Conservation (phyloP, 192 early-diverging fungal species). For the Kappamyces sp. region DNA sequence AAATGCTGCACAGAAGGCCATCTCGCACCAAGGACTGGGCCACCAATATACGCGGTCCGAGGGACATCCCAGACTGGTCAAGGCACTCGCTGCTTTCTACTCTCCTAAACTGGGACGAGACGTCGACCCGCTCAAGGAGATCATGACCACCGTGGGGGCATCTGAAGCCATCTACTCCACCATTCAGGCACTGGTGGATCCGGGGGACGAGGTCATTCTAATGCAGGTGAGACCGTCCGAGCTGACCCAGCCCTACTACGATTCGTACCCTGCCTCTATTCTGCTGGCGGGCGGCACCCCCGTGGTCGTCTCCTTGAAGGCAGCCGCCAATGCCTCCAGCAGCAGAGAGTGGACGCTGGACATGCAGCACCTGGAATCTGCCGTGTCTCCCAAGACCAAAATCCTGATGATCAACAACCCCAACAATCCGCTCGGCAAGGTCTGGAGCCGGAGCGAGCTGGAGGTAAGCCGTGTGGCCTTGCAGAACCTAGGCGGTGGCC, state of each 20-base stretch:
- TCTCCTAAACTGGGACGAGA: slow-evolving; percentile 56
- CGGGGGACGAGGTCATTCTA: slow-evolving; percentile 79
- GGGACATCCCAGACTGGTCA: slow-evolving; percentile 36
- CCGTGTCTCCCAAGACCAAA: slow-evolving; percentile 70
- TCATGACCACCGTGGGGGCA: slow-evolving; percentile 78
- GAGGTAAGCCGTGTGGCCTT: slow-evolving; percentile 75
- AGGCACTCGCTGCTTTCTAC: slow-evolving; percentile 75
- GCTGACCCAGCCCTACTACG: slow-evolving; percentile 79
- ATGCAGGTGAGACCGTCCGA: slow-evolving; percentile 36
- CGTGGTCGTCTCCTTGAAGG: slow-evolving; percentile 75
- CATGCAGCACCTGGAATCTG: slow-evolving; percentile 66
- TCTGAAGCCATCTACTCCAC: slow-evolving; percentile 65
- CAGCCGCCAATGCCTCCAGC: slow-evolving; percentile 46
- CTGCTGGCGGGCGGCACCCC: slow-evolving; percentile 82
- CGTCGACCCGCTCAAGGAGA: slow-evolving; percentile 71
- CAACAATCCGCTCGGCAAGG: slow-evolving; percentile 73
- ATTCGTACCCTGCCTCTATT: slow-evolving; percentile 73
- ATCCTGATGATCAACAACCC: slow-evolving; percentile 93
- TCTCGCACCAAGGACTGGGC: slow-evolving; percentile 48
- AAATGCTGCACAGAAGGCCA: slow-evolving; percentile 66
- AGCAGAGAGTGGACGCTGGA: slow-evolving; percentile 86
- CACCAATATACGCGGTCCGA: slow-evolving; percentile 83
- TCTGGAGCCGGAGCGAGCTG: slow-evolving; percentile 24
- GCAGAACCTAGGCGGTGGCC: slow-evolving; percentile 68
- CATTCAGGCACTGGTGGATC: slow-evolving; percentile 65